phyloP scores from a whole-genome alignment of 345 rosid species.

The Aquilaria sinensis region DNA sequence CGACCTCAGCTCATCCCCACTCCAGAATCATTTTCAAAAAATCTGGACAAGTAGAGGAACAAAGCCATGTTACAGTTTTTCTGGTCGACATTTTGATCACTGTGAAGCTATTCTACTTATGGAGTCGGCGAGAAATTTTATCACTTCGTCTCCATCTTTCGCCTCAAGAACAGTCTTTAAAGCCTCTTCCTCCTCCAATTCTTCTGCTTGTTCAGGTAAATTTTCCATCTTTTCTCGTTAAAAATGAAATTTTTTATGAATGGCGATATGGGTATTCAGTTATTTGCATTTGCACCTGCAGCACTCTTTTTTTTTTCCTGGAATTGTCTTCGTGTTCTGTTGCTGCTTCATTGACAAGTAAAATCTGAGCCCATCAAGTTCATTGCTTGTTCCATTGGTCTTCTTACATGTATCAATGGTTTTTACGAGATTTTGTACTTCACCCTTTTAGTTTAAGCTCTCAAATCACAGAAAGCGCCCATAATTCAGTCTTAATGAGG shows the following conservation, averaged over 20 bases:
- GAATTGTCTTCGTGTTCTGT: not conserved
- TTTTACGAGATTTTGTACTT: not conserved
- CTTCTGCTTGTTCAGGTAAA: slow-evolving; percentile 44
- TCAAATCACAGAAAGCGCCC: not conserved
- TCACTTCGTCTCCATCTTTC: slow-evolving; percentile 62
- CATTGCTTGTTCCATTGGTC: not conserved
- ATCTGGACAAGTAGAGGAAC: slow-evolving; percentile 5
- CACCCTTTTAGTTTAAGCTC: not conserved
- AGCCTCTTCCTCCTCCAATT: slow-evolving; percentile 29
- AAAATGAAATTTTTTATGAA: not conserved
- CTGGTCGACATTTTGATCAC: no score
- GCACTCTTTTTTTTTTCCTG: no score
- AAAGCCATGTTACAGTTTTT: slow-evolving; percentile 12
- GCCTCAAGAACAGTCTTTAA: slow-evolving; percentile 43
- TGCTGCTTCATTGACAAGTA: not conserved
- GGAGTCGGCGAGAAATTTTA: slow-evolving; percentile 64
- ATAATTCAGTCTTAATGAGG: not conserved
- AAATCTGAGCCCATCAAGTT: not conserved
- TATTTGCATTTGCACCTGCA: not conserved
- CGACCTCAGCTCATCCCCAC: not conserved
- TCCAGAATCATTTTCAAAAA: not conserved
- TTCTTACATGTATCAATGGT: not conserved
- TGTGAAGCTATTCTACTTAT: slow-evolving; percentile 18
- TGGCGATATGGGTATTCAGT: not conserved
- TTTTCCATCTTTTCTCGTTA: not conserved